A percentile compares a stretch with the other conserved stretches of the same genome.
Conservation (phyloP, 192 early-diverging fungal genomes). For the Bifiguratus adelaidae region DNA sequence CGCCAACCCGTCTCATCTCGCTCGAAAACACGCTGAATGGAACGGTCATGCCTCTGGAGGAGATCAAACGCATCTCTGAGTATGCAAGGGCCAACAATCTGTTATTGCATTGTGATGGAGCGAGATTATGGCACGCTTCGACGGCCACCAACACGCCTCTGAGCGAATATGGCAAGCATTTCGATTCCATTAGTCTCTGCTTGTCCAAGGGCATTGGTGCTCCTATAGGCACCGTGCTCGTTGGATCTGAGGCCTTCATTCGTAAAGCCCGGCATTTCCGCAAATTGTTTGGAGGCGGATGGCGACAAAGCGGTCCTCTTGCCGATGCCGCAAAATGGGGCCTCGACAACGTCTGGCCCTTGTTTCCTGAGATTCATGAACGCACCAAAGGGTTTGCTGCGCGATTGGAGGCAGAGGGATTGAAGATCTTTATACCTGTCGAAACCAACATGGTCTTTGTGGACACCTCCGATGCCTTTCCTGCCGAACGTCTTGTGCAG, state of each 20-base stretch:
- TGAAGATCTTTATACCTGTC: conserved; percentile 43
- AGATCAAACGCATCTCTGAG: conserved; percentile 53
- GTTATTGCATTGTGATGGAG: conserved; percentile 80
- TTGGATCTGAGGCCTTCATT: conserved; percentile 57
- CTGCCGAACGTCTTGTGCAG: too few species aligned
- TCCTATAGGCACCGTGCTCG: conserved; percentile 81
- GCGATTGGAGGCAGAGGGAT: conserved; percentile 48
- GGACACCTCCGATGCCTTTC: conserved; percentile 28
- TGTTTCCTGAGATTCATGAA: conserved; percentile 54
- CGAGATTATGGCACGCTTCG: conserved; percentile 83
- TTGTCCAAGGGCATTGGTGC: conserved; percentile 89
- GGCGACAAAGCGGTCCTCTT: conserved; percentile 88
- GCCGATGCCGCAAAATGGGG: conserved; percentile 70
- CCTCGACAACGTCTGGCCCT: conserved; percentile 63
- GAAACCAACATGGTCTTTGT: conserved; percentile 90
- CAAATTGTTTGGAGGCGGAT: conserved; percentile 87
- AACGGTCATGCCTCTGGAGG: conserved; percentile 66
- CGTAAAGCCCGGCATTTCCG: conserved; percentile 73
- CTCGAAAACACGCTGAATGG: conserved; percentile 89
- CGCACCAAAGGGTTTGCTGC: conserved; percentile 49
- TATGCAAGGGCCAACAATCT: conserved; percentile 43
- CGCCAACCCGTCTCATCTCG: conserved; percentile 70
- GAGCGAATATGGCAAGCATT: conserved; percentile 55
- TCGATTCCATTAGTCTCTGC: conserved; percentile 83
- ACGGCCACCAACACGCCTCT: conserved; percentile 55